Conservation (phyloP, 192 early-diverging fungal species). For the Coemansia erecta region DNA sequence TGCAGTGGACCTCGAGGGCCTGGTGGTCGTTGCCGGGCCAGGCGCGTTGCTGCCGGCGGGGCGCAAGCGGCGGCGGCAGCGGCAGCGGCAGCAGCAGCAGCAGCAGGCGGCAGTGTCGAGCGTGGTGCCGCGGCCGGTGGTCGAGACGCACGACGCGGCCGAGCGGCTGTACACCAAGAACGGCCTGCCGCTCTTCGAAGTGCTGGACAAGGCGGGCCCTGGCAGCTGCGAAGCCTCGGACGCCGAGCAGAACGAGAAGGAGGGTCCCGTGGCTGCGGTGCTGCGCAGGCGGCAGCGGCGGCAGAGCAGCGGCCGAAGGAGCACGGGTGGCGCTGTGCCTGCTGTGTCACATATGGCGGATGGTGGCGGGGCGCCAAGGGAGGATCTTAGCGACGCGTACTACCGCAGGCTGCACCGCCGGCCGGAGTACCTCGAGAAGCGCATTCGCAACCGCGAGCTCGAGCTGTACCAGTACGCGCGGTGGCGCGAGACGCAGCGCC, state of each 20-base stretch:
- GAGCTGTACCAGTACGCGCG: slow-evolving; percentile 52
- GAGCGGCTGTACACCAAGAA: slow-evolving; percentile 39
- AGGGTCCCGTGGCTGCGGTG: slow-evolving; percentile 25
- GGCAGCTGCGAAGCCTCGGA: background rate
- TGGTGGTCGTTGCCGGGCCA: slow-evolving; percentile 32
- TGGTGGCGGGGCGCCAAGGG: background rate
- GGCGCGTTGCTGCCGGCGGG: slow-evolving; percentile 14
- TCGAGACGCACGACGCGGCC: slow-evolving; percentile 27
- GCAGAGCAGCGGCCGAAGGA: background rate
- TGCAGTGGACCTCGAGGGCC: slow-evolving; percentile 24
- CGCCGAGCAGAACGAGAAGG: slow-evolving; percentile 8
- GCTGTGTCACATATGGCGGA: no score
- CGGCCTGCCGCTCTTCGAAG: slow-evolving; percentile 35
- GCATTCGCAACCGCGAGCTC: slow-evolving; percentile 45
- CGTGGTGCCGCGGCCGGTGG: slow-evolving; percentile 25
- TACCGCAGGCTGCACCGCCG: slow-evolving; percentile 38
- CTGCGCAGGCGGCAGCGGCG: slow-evolving; percentile 25
- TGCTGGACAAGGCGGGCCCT: slow-evolving; percentile 11
- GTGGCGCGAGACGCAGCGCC: slow-evolving; percentile 39
- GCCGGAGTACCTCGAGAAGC: slow-evolving; percentile 47
- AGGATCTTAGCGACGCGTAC: slow-evolving; percentile 36
- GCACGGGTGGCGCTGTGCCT: background rate
- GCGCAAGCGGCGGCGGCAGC: slow-evolving; percentile 10
- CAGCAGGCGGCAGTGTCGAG: no score
- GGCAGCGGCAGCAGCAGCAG: no score